phyloP scores from a whole-genome alignment of 768 basidiomycete species.

The Epithele typhae region DNA sequence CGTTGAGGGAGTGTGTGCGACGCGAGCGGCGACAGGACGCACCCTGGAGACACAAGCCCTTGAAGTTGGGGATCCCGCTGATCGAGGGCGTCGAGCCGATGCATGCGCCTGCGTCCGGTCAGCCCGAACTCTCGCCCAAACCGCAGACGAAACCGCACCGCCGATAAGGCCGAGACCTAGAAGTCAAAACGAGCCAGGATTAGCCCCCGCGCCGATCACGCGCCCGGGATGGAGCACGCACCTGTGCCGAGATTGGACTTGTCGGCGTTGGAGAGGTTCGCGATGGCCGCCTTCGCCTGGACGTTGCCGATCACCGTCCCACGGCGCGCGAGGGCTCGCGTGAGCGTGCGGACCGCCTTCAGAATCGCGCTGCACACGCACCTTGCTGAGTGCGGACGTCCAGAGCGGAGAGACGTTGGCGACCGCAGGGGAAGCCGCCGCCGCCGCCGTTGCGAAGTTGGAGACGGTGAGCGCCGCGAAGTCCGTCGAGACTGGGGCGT shows the following conservation, averaged over 20 bases:
- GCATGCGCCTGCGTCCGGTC: constrained; percentile 16
- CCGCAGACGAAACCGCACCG: too few relatives aligned
- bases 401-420: constrained; percentile 41
- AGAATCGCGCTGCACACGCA: too few relatives aligned
- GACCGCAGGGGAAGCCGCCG: too few relatives aligned
- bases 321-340: too few relatives aligned
- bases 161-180: constrained; percentile 10
- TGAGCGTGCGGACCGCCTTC: too few relatives aligned
- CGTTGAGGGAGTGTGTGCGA: too few relatives aligned
- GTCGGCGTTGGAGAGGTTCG: constrained; percentile 32
- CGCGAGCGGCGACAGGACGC: too few relatives aligned
- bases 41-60: constrained; percentile 22
- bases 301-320: too few relatives aligned
- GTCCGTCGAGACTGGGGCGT: too few relatives aligned
- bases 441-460: too few relatives aligned
- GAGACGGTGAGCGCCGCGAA: too few relatives aligned
- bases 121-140: too few relatives aligned
- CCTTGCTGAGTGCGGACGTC: constrained; percentile 51
- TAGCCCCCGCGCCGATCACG: not conserved
- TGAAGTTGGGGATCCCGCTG: constrained; percentile 15
- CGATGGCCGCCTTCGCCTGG: constrained; percentile 45
- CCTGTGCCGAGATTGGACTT: constrained; percentile 31
- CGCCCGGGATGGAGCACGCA: not conserved
- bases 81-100: constrained; percentile 18
- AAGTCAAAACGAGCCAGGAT: not conserved